Conservation (phyloP, 2,329 filamentous ascomycete genomes). For the Curvularia eragrostidis region DNA sequence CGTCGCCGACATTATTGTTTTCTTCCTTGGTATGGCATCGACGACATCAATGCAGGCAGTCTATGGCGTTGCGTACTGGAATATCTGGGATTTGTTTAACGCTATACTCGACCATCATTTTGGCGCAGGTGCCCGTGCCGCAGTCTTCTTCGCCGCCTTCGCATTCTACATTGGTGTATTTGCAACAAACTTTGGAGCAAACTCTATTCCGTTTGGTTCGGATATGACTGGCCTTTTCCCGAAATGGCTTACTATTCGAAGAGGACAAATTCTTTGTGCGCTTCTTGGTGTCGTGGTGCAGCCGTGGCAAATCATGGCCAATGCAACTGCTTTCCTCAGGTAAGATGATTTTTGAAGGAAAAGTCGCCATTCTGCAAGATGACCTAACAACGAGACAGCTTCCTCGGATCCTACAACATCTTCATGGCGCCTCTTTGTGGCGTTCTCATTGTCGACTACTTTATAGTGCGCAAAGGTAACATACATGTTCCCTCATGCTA, state of each 20-base stretch:
- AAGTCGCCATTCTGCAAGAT: neutral
- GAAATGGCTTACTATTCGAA: slow-evolving; percentile 52
- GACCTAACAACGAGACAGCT: slow-evolving; percentile 37
- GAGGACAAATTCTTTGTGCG: slow-evolving; percentile 53
- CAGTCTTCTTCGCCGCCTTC: slow-evolving; percentile 50
- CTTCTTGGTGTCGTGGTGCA: slow-evolving; percentile 48
- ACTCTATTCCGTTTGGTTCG: slow-evolving; percentile 52
- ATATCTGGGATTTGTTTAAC: slow-evolving; percentile 56
- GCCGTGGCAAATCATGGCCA: slow-evolving; percentile 55
- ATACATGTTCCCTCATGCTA: slow-evolving; percentile 52
- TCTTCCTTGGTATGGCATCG: slow-evolving; percentile 51
- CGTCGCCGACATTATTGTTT: slow-evolving; percentile 49
- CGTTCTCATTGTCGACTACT: slow-evolving; percentile 51
- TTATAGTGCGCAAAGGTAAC: slow-evolving; percentile 51
- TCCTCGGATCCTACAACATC: slow-evolving; percentile 52
- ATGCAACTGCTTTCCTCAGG: slow-evolving; percentile 50
- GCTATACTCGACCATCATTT: slow-evolving; percentile 52
- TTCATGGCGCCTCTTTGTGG: slow-evolving; percentile 53
- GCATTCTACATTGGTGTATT: slow-evolving; percentile 52
- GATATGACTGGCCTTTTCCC: slow-evolving; percentile 54
- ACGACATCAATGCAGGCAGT: slow-evolving; percentile 47
- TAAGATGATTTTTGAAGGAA: neutral
- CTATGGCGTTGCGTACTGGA: slow-evolving; percentile 53
- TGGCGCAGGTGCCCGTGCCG: slow-evolving; percentile 48
- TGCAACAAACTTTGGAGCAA: slow-evolving; percentile 53